These are phyloP conservation scores for Lunularia cruciata DNA, from an alignment of 225 moss, liverwort and hornwort species.

Conservation along the genomic window DNA sequence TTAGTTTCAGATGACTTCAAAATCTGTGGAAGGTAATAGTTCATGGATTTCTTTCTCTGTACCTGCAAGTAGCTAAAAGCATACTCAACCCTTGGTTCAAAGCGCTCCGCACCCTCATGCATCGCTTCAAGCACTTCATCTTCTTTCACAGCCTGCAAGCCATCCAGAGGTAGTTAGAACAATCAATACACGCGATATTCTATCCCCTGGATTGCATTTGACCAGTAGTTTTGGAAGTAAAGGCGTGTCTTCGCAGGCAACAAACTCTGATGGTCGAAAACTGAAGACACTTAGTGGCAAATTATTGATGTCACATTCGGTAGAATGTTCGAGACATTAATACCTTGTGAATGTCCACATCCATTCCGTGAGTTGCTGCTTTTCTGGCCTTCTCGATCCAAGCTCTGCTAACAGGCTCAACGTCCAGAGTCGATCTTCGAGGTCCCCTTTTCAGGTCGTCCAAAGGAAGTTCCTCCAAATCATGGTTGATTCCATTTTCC, in stretches of 20 bases:
- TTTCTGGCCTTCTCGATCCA: constrained; percentile 34
- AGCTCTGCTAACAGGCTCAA: constrained; percentile 7
- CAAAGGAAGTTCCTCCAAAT: constrained; percentile 12
- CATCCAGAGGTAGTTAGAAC: neutral
- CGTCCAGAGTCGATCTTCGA: neutral
- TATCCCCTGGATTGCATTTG: too few relatives aligned
- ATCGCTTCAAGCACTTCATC: constrained; percentile 46
- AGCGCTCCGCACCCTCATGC: constrained; percentile 59
- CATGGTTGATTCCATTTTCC: neutral
- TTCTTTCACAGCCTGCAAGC: constrained; percentile 40
- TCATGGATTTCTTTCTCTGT: neutral
- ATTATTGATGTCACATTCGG: too few relatives aligned
- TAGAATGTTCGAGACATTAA: too few relatives aligned
- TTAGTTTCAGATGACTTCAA: too few relatives aligned
- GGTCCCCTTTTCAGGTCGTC: neutral
- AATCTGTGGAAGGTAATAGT: neutral
- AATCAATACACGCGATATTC: neutral
- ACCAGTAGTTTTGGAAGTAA: too few relatives aligned
- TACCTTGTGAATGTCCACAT: constrained; percentile 57
- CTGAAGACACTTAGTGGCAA: too few relatives aligned
- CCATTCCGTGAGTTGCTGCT: constrained; percentile 59
- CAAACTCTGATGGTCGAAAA: too few relatives aligned
- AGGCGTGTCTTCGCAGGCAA: neutral
- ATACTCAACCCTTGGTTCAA: constrained; percentile 62
- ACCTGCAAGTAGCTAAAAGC: constrained; percentile 52